phyloP scores from a whole-genome alignment of 2,329 filamentous ascomycete genomes.

The Fusarium kyushuense region DNA sequence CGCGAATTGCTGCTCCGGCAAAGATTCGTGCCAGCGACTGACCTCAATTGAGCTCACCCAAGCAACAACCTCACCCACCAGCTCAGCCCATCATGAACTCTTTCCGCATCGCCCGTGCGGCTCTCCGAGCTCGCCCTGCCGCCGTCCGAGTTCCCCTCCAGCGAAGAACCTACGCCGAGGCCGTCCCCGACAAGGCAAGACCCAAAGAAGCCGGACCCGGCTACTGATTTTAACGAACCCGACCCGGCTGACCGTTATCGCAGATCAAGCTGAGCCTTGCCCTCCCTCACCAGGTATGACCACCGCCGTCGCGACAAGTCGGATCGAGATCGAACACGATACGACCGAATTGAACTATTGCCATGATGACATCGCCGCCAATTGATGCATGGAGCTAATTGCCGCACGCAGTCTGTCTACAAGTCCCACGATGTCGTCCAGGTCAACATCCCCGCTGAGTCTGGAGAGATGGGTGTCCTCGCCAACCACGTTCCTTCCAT shows the following conservation, averaged over 20 bases:
- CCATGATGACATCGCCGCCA: slow-evolving; percentile 40
- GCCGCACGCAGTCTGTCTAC: slow-evolving; percentile 74
- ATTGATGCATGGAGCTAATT: slow-evolving; percentile 60
- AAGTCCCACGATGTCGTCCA: slow-evolving; percentile 81
- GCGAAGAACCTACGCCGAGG: slow-evolving; percentile 92
- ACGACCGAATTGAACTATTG: slow-evolving; percentile 48
- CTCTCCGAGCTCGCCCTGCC: slow-evolving; percentile 84
- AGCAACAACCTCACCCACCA: slow-evolving; percentile 64
- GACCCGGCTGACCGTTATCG: slow-evolving; percentile 46
- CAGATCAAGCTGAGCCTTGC: slow-evolving; percentile 97
- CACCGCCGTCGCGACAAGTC: slow-evolving; percentile 22
- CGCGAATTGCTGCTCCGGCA: slow-evolving; percentile 56
- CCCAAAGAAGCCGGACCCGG: slow-evolving; percentile 23
- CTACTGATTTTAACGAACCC: slow-evolving; percentile 41
- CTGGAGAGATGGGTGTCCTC: slow-evolving; percentile 99
- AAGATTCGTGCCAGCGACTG: slow-evolving; percentile 64
- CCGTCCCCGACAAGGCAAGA: slow-evolving; percentile 82
- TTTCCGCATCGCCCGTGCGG: slow-evolving; percentile 90
- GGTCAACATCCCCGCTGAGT: slow-evolving; percentile 98
- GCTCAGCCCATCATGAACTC: slow-evolving; percentile 83
- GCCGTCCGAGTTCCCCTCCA: slow-evolving; percentile 80
- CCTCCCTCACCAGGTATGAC: slow-evolving; percentile 96
- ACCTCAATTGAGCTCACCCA: slow-evolving; percentile 57
- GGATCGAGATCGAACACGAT: slow-evolving; percentile 42
- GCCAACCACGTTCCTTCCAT: slow-evolving; percentile 99